Evolutionary conservation across 805 yeast genomes (phyloP).

Genomic region (Lachancea lanzarotensis): DNA sequence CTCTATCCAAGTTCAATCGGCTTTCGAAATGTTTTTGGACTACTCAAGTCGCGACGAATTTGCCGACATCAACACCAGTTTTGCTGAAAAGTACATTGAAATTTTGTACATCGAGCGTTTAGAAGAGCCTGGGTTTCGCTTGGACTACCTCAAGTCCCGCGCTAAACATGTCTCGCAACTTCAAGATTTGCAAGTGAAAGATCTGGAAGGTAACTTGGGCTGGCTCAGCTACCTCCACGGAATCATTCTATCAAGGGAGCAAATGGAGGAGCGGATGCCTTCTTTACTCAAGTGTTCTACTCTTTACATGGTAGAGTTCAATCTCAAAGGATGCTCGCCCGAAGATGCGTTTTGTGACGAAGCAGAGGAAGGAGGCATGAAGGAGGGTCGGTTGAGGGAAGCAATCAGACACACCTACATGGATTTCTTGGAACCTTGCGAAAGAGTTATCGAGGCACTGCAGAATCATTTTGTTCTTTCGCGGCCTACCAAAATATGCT

Average conservation of each 20-base stretch:
- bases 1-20: neutral
- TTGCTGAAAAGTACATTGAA: slow-evolving; percentile 17
- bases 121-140: slow-evolving; percentile 8
- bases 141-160: slow-evolving; percentile 10
- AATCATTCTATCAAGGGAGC: slow-evolving; percentile 12
- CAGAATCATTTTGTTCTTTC: neutral
- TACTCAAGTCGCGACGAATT: slow-evolving; percentile 20
- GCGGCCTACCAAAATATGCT: neutral
- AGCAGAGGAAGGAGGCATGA: neutral
- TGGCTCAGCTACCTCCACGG: slow-evolving; percentile 15
- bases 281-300: slow-evolving; percentile 17
- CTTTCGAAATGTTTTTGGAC: slow-evolving; percentile 18
- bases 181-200: slow-evolving; percentile 12
- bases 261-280: slow-evolving; percentile 11
- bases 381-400: neutral
- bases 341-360: neutral
- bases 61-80: slow-evolving; percentile 14
- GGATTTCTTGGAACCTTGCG: slow-evolving; percentile 2
- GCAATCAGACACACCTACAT: slow-evolving; percentile 2
- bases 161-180: slow-evolving; percentile 5
- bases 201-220: slow-evolving; percentile 9
- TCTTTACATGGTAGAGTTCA: slow-evolving; percentile 14
- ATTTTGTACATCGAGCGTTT: slow-evolving; percentile 13
- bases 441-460: neutral
- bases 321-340: slow-evolving; percentile 1